Base-by-base conservation (phyloP, 2,329 filamentous ascomycete genomes). In the Alternaria gansuensis region DNA sequence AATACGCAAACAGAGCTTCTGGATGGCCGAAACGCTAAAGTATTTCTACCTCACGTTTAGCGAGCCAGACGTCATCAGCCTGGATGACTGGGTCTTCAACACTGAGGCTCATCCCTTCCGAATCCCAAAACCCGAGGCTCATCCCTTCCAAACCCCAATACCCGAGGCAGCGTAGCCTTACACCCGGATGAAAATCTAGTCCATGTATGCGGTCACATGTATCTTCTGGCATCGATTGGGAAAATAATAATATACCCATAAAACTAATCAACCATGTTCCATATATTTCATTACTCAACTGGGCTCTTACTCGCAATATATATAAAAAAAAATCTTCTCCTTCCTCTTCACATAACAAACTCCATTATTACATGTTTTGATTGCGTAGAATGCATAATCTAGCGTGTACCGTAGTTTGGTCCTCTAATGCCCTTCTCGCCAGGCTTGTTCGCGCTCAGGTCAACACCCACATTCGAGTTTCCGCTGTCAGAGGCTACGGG, bases 1-100 rank as follows among this genome's bases (percentile, higher is more conserved):
- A 57, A 74, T 40, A 36, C 4, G 14, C 33, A 17, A 17, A 39
- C 59, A 77, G 75, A 80, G 77, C 56, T 82, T 82, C 67, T 83
- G 81, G 80, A 75, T 81, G 76, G 80, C 79, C 0, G 81, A 82
- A 67, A 83, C 81, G 51, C 67, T 83, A 46, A 83, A 83, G 65
- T 83, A 82, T 60, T 82, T 82, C 59, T 82, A 81, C 60, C 70
- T 82, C 14, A 69, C 80, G 7, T 82, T 82, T 64, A 80, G 77
- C 54, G 77, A 81, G 44, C 77, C 78, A 6, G 67, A 74, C 40
- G 41, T 77, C 9, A 72, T 82, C 43, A 80, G 77, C 62, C 63
- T 82, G 59, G 81, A 83, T 61, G 78, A 82, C 51, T 73, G 72
- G 61, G 79, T 82, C 5, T 80, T 82, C 63, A 82, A 82, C 55